Conservation (phyloP, 495 filamentous ascomycete species). For the Choiromyces venosus region DNA sequence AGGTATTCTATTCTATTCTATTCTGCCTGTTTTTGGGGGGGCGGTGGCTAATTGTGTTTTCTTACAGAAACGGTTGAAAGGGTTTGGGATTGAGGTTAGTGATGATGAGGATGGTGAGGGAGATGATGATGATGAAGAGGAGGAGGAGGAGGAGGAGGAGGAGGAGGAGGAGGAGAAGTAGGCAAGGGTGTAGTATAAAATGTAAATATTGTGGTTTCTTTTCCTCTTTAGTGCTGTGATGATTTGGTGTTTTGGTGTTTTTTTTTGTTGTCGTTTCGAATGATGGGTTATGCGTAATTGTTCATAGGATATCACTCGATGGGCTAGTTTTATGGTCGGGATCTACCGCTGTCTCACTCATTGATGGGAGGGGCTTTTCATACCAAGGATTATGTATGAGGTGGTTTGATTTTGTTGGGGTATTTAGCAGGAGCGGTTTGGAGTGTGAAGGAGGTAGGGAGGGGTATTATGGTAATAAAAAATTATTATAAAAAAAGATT, state of each 20-base stretch:
- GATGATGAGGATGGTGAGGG: constrained; percentile 72
- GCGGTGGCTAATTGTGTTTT: constrained; percentile 40
- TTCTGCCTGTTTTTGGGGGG: not conserved
- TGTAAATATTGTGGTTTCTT: constrained; percentile 18
- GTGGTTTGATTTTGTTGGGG: not conserved
- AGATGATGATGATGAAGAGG: constrained; percentile 59
- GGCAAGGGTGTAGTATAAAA: constrained; percentile 2
- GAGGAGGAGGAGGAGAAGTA: not conserved
- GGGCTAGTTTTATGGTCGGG: not conserved
- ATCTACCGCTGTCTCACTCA: not conserved
- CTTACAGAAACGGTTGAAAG: constrained; percentile 62
- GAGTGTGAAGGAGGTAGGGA: too few species aligned
- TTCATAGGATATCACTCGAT: not conserved
- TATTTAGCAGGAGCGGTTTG: too few species aligned
- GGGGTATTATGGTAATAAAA: not conserved
- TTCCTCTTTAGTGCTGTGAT: not conserved
- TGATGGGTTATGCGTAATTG: not conserved
- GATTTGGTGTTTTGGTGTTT: constrained; percentile 19
- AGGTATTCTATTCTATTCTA: constrained; percentile 55
- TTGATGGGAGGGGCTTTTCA: too few species aligned
- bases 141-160: constrained; percentile 46
- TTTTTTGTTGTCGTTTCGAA: not conserved
- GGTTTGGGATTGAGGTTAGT: constrained; percentile 65
- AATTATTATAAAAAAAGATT: not conserved
- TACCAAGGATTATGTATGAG: not conserved